Percentiles rank a stretch among this genome's conserved stretches.
Evolutionary conservation across 495 filamentous ascomycete species (phyloP).

Genomic region (Podospora australis): DNA sequence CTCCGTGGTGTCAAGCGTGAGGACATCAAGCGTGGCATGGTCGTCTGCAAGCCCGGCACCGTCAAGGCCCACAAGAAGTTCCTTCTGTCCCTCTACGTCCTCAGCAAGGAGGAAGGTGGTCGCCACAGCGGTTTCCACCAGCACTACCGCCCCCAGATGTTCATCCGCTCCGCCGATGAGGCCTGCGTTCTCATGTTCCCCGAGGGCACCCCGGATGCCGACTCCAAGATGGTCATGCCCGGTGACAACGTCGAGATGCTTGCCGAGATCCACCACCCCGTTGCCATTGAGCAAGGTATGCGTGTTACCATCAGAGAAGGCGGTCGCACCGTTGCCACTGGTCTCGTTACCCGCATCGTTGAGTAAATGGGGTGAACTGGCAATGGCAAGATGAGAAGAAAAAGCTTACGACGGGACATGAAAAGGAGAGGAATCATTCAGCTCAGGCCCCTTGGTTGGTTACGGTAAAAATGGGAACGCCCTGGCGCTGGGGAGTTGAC

Average conservation of each 20-base stretch:
- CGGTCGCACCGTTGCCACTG: slow-evolving; percentile 87
- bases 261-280: slow-evolving; percentile 67
- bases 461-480: not conserved
- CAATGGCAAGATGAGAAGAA: slow-evolving; percentile 1
- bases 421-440: not conserved
- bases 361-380: slow-evolving; percentile 39
- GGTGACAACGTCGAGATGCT: slow-evolving; percentile 98
- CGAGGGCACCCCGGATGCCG: slow-evolving; percentile 60
- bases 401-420: not conserved
- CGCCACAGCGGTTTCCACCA: slow-evolving; percentile 86
- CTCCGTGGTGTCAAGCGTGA: slow-evolving; percentile 92
- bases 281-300: slow-evolving; percentile 82
- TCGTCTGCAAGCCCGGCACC: slow-evolving; percentile 70
- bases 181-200: slow-evolving; percentile 74
- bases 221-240: slow-evolving; percentile 78
- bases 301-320: slow-evolving; percentile 96
- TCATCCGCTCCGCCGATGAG: slow-evolving; percentile 91
- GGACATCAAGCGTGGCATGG: slow-evolving; percentile 90
- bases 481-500: slow-evolving; percentile 15
- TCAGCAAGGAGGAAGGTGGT: slow-evolving; percentile 96
- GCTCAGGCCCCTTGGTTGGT: not conserved
- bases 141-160: slow-evolving; percentile 96
- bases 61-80: slow-evolving; percentile 82
- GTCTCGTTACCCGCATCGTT: slow-evolving; percentile 79
- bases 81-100: slow-evolving; percentile 89